Base-by-base conservation (phyloP, 2,329 filamentous ascomycete genomes). In the Paracoccidioides lutzii region DNA sequence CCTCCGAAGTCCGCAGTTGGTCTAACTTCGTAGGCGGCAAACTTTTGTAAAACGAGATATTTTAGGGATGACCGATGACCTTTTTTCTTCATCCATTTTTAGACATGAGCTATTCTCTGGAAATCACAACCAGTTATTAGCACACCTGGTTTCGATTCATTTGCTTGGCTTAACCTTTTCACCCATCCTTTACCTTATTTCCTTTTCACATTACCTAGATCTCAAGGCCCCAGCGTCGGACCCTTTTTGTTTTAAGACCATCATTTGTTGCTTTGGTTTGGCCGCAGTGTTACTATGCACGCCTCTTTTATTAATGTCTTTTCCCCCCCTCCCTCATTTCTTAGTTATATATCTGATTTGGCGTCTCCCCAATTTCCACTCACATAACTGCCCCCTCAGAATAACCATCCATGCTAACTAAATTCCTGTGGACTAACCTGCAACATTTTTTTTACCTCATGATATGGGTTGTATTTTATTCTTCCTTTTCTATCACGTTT, bases 1-100 rank as follows among this genome's bases (percentile, higher is more conserved):
- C 93, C 50, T 77, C 81, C 50, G 93, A 98, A 75, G 93, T 97
- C 66, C 84, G 87, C 71, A 84, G 85, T 67, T 98, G 93, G 93
- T 94, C 88, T 62, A 85, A 97, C 66, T 98, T 97, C 72, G 87
- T 95, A 66, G 90, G 90, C 61, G 85, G 85, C 66, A 75, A 72
- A 66, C 67, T 70, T 61, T 65, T 76, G 69, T 76, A 72, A 65
- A 45, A 14, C 43, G 28, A n/a, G 49, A 22, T 48, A 48, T 7
- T 37, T 51, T 55, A 2, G 14, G 22, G 22, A 22, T 22, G 22
- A 43, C 5, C 10, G 22, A 22, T 22, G 22, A 43, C 5, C 10
- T 30, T 50, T 22, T 43, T 32, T 40, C 15, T 3, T 22, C n/a
- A 4, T 41, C 35, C 22, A n/a, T n/a, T 53, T 42, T 43, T 32